Base-by-base conservation (phyloP, 805 yeast genomes). In the Candida vartiovaarae region DNA sequence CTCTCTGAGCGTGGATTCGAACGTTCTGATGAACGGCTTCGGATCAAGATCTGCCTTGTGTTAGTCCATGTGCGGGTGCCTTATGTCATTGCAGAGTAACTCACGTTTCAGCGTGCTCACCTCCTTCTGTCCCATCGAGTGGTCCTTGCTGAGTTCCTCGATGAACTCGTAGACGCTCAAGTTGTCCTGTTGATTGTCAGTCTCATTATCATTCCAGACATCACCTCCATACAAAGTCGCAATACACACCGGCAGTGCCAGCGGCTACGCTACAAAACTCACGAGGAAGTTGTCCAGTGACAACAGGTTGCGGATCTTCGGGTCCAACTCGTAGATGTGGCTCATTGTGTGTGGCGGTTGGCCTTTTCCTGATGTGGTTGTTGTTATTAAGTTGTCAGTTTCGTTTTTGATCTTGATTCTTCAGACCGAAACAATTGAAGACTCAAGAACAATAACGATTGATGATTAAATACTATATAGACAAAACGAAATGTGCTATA, bases 21-120 rank as follows among this genome's bases (percentile, higher is more conserved):
- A 90, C 0, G 96, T 87, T 52, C 96, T 76, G 38, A 91, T 91
- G 59, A 86, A 93, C 2, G 98, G 98, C 56, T 87, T 88, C 2
- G 98, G 96, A 57, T 93, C 96, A 43, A 88, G 52, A 36, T 53
- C 36, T 37, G 15, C 7, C 5, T n/a, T 15, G 15, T 6, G 33
- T 29, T 29, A 37, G 11, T 37, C 15, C 20, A 29, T 11, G 26
- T 8, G 15, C 9, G 8, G n/a, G 8, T 11, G 38, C 4, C 3
- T 33, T 28, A 7, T 28, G 6, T 28, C 9, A 7, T 28, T 28
- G 30, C 8, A 28, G 30, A 28, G 9, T 28, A 23, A 44, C 52
- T 29, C 24, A 48, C 50, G 52, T 36, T 75, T 78, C 30, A 74
- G 59, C 35, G 74, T 68, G 45, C 75, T 72, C 28, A 71, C 76